These are phyloP conservation scores for Thelephora ganbajun DNA, from an alignment of 768 basidiomycete species.

Conservation along the genomic window DNA sequence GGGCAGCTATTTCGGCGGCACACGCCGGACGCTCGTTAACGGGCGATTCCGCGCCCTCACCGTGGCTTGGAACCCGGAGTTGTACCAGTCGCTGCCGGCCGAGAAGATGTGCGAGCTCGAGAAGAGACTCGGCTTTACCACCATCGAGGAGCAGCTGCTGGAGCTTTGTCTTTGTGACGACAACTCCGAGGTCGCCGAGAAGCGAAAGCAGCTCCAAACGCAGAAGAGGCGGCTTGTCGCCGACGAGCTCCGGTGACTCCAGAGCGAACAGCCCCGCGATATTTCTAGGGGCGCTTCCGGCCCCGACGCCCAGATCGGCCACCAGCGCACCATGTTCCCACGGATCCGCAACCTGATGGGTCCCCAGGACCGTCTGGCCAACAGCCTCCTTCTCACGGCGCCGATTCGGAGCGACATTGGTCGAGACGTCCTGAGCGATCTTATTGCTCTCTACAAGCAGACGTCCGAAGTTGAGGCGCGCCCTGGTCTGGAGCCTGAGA, in stretches of 20 bases:
- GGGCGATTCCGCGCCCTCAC: not conserved
- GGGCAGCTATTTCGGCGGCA: not conserved
- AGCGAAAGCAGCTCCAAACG: not conserved
- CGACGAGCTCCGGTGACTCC: not conserved
- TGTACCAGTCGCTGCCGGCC: not conserved
- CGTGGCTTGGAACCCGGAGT: not conserved
- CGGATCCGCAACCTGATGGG: not conserved
- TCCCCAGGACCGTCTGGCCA: not conserved
- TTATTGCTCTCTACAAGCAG: not conserved
- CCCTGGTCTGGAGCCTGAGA: not conserved
- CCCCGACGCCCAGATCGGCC: not conserved
- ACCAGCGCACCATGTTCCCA: not conserved
- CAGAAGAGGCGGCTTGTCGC: not conserved
- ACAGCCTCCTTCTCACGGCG: not conserved
- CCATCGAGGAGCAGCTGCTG: not conserved
- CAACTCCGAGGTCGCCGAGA: not conserved
- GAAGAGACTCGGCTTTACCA: not conserved
- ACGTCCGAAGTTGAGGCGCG: not conserved
- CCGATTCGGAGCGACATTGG: not conserved
- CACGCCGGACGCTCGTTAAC: not conserved
- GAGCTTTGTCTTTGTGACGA: not conserved
- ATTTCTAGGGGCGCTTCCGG: not conserved
- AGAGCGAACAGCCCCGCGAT: not conserved
- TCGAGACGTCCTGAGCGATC: not conserved
- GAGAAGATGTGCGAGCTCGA: not conserved